Evolutionary conservation across 306 rosid species (phyloP).

Genomic region (Dalbergia cochinchinensis): DNA sequence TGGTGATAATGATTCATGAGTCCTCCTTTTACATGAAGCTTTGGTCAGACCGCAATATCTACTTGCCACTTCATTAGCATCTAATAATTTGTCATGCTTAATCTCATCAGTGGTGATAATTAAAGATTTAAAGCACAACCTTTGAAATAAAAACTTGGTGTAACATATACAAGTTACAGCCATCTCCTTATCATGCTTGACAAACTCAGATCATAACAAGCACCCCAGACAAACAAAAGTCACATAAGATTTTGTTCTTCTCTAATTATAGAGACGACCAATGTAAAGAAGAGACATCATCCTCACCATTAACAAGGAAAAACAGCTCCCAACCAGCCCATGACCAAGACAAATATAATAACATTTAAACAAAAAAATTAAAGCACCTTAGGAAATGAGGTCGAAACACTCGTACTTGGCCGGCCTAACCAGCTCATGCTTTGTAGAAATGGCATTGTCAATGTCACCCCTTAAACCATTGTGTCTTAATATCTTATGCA

Average conservation of each 20-base stretch:
- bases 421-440: constrained; percentile 73
- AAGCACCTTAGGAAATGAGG: constrained; percentile 39
- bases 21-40: too few relatives aligned
- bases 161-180: neutral
- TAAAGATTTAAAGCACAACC: neutral
- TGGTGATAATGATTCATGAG: too few relatives aligned
- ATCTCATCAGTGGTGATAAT: neutral
- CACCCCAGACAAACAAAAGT: constrained; percentile 17
- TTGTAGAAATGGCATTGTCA: constrained; percentile 53
- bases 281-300: constrained; percentile 22
- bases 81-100: too few relatives aligned
- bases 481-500: constrained; percentile 5
- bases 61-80: too few relatives aligned
- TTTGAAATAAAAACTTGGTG: too few relatives aligned
- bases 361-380: neutral
- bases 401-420: constrained; percentile 47
- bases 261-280: constrained; percentile 23
- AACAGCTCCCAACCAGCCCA: constrained; percentile 49
- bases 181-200: constrained; percentile 3
- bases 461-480: constrained; percentile 46
- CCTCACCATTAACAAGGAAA: constrained; percentile 56
- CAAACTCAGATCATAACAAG: constrained; percentile 1
- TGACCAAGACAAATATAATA: constrained; percentile 18
- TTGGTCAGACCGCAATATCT: too few relatives aligned
- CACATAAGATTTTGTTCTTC: neutral